Conservation (phyloP, 1,284 basidiomycete genomes). For the Hymenochaete sp. region DNA sequence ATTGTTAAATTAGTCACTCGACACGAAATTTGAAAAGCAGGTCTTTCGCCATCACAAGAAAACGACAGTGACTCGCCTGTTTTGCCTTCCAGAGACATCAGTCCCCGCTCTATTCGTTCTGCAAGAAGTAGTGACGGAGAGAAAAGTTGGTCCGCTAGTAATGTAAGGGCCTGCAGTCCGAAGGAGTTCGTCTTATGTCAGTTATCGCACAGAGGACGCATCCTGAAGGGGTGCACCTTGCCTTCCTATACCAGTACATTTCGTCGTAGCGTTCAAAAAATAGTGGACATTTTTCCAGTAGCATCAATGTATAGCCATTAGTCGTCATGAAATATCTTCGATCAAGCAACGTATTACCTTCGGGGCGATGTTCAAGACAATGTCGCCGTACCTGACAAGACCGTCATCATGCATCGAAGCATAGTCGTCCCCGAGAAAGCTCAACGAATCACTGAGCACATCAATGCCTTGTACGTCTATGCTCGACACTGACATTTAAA, state of each 20-base stretch:
- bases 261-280: neutral
- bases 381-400: constrained; percentile 38
- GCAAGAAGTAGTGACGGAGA: constrained; percentile 59
- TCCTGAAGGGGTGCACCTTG: constrained; percentile 33
- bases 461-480: constrained; percentile 23
- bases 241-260: constrained; percentile 37
- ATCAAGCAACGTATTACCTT: constrained; percentile 47
- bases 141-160: constrained; percentile 64
- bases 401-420: constrained; percentile 22
- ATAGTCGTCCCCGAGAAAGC: constrained; percentile 27
- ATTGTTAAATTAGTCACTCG: neutral
- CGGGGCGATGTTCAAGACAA: constrained; percentile 41
- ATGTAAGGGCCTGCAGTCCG: constrained; percentile 47
- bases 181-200: constrained; percentile 16
- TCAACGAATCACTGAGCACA: constrained; percentile 40
- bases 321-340: too few species aligned
- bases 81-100: constrained; percentile 32
- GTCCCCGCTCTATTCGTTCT: constrained; percentile 49
- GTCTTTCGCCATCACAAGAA: too few species aligned
- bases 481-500: constrained; percentile 12
- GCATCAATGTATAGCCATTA: too few species aligned
- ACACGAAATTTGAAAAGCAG: neutral
- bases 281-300: too few species aligned
- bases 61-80: too few species aligned
- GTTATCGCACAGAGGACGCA: constrained; percentile 13